Base-by-base conservation (phyloP, 208 protist genomes). In the Acanthamoeba lenticulata region DNA sequence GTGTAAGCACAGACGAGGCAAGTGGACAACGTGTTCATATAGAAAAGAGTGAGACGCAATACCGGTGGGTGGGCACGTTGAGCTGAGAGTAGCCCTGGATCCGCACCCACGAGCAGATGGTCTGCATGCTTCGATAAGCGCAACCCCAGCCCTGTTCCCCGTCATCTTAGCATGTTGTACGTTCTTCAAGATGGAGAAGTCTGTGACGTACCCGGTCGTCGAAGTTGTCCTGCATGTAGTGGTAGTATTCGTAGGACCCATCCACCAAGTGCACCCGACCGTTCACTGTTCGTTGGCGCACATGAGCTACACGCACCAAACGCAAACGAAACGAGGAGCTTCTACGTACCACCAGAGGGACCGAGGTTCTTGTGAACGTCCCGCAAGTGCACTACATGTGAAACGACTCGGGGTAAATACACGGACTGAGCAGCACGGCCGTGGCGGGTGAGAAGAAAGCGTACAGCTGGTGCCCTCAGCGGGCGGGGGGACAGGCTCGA, bases 141-240 rank as follows among this genome's bases (percentile, higher is more conserved):
- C 98, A 99, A 85, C 98, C 98, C 98, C 98, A 99, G 1, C 98
- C 98, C 90, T 99, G 96, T 52, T 6, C n/a, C n/a, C n/a, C n/a
- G n/a, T n/a, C n/a, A n/a, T n/a, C n/a, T n/a, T n/a, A n/a, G n/a
- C n/a, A n/a, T n/a, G n/a, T n/a, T n/a, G n/a, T n/a, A n/a, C n/a
- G n/a, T n/a, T n/a, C n/a, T n/a, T n/a, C n/a, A n/a, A n/a, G n/a
- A n/a, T n/a, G n/a, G n/a, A n/a, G 45, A 79, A 92, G 9, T 27
- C 3, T 11, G 13, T 92, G 86, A 72, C 44, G 32, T 94, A 72
- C 91, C 69, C 62, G 7, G 89, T 99, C 98, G 81, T 98, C 96
- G 60, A 98, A 98, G 19, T 97, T 96, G 95, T 99, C 98, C 34
- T 98, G 97, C 34, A 97, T 96, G 96, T 99, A 99, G 96, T 99